phyloP scores from a whole-genome alignment of 257 asterid species.

The Echites panduratus region DNA sequence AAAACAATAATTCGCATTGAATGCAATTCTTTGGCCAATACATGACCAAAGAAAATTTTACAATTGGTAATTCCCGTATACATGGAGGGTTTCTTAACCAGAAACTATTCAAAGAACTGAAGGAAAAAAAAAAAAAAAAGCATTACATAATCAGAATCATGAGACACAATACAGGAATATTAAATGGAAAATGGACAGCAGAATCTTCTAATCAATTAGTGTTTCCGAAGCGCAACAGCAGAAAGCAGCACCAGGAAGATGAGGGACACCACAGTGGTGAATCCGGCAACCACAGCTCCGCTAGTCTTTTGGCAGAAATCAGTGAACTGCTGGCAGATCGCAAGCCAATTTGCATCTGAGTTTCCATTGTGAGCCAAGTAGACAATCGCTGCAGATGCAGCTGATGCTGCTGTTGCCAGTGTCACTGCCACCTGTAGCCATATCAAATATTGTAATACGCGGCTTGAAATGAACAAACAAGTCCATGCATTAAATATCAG shows the following conservation, averaged over 20 bases:
- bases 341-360: slow-evolving; percentile 52
- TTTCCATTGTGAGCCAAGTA: slow-evolving; percentile 69
- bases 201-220: background rate
- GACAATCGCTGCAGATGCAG: slow-evolving; percentile 62
- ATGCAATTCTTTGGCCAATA: no score
- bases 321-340: slow-evolving; percentile 55
- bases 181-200: background rate
- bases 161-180: background rate
- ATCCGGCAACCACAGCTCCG: slow-evolving; percentile 52
- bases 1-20: no score
- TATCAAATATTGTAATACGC: no score
- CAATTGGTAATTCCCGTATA: background rate
- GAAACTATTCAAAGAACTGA: background rate
- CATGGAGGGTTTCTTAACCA: background rate
- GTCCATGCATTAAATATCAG: no score
- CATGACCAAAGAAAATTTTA: no score
- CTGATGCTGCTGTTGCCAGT: slow-evolving; percentile 52
- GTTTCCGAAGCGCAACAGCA: slow-evolving; percentile 47
- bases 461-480: no score
- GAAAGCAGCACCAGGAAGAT: slow-evolving; percentile 41
- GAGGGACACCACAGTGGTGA: slow-evolving; percentile 36
- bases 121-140: background rate
- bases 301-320: slow-evolving; percentile 54
- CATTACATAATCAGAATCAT: background rate
- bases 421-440: slow-evolving; percentile 44